Evolutionary conservation across 306 rosid genomes (phyloP), one percentile per base, ranked within the genome.

Genomic region (Begonia peltatifolia): DNA sequence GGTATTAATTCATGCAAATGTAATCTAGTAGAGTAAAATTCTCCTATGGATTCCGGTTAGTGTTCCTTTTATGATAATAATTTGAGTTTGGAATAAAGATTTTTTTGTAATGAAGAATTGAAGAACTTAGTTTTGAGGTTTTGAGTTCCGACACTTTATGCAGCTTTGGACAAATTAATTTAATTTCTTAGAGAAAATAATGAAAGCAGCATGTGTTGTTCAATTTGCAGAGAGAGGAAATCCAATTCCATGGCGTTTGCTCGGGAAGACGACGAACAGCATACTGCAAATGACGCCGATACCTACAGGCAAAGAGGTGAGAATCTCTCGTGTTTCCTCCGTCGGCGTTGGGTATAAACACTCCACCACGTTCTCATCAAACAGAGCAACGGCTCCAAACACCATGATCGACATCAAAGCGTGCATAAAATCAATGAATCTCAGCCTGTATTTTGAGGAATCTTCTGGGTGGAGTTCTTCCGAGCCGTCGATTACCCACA

Each of bases 261-360:
- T 76, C 0, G 96, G 94, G 41, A 87, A 81, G 18, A 50, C 51
- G 54, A 87, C 70, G 60, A 87, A 80, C 14, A 79, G 14, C 78
- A 76, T 18, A 44, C 96, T 87, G 41, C 94, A 80, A 9, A 79
- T 9, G 42, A 74, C 70, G 0, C 87, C 96, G 63, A 83, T 83
- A 43, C 66, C 79, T 55, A 81, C 68, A 6, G 94, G 96, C 68
- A 83, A 38, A 46, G 68, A 56, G 4, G 57, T 54, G 11, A 84
- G 65, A 62, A 90, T 41, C 54, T 83, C 78, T 74, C 70, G 65
- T 2, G 68, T 69, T 53, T 80, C 72, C 12, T 75, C 69, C 0
- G 99, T 80, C 47, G 99, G 94, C 5, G 61, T 52, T 11, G 95
- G 95, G 59, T 60, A 63, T 17, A 90, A 86, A 56, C 95, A 90